These are phyloP conservation scores for Talaromyces sp. DNA, from an alignment of 2,329 filamentous ascomycete genomes.

Conservation along the genomic window DNA sequence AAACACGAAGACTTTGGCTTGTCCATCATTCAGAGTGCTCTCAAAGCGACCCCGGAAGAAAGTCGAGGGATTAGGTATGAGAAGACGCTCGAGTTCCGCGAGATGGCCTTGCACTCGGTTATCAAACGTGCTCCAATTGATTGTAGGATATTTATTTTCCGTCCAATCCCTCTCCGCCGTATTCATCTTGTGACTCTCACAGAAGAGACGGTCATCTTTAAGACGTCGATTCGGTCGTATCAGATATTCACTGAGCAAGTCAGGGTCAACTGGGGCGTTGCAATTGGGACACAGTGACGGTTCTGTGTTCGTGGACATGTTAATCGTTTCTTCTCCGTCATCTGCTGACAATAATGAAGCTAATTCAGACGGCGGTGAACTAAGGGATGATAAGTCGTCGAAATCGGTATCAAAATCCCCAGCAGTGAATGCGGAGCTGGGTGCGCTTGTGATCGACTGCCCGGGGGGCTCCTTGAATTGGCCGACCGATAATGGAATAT, in stretches of 20 bases:
- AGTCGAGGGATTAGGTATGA: constrained; percentile 52
- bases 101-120: constrained; percentile 57
- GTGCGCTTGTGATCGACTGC: constrained; percentile 24
- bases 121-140: constrained; percentile 65
- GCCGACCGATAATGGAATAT: background rate
- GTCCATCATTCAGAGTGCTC: constrained; percentile 54
- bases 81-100: constrained; percentile 53
- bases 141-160: constrained; percentile 61
- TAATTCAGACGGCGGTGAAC: constrained; percentile 23
- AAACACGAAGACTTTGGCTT: constrained; percentile 58
- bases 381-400: constrained; percentile 27
- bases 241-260: constrained; percentile 53
- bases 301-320: background rate
- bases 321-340: background rate
- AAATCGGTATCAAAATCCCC: constrained; percentile 23
- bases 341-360: background rate
- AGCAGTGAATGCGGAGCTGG: constrained; percentile 30
- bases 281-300: constrained; percentile 64
- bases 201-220: constrained; percentile 52
- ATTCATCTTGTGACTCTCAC: constrained; percentile 57
- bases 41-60: constrained; percentile 59
- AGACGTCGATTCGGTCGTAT: constrained; percentile 32
- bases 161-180: constrained; percentile 51
- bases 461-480: constrained; percentile 26
- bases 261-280: constrained; percentile 54